phyloP scores from a whole-genome alignment of 768 basidiomycete genomes.

The Tricholoma hemisulphureum region DNA sequence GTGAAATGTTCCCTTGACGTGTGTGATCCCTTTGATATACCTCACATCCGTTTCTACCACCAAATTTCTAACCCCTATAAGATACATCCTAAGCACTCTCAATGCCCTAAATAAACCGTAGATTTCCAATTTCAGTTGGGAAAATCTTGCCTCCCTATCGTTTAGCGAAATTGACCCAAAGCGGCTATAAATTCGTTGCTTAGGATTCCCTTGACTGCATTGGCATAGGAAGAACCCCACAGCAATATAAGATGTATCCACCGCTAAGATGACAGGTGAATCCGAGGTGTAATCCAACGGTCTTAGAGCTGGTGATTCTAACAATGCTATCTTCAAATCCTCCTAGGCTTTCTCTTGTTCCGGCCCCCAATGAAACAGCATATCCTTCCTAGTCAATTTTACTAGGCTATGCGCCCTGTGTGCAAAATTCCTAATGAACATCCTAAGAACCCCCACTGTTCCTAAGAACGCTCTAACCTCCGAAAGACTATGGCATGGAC shows the following conservation, averaged over 20 bases:
- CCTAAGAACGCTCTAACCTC: too few species aligned
- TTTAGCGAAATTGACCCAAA: background rate
- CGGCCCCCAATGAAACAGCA: too few species aligned
- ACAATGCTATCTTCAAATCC: background rate
- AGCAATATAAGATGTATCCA: background rate
- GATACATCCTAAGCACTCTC: too few species aligned
- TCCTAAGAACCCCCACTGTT: too few species aligned
- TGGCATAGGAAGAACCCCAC: background rate
- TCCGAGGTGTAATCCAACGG: background rate
- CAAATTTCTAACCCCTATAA: background rate
- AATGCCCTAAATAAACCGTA: background rate
- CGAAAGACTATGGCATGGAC: too few species aligned
- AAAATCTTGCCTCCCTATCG: background rate
- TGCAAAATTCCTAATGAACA: too few species aligned
- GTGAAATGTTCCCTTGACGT: background rate
- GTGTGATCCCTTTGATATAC: background rate
- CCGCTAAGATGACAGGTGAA: background rate
- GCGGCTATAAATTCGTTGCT: background rate
- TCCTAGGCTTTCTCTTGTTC: conserved; percentile 3
- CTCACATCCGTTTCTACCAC: background rate
- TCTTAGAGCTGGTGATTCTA: background rate
- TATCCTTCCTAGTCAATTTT: too few species aligned
- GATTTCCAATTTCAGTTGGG: background rate
- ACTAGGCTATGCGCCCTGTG: too few species aligned
- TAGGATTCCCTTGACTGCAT: background rate